These are phyloP conservation scores for Ceratobasidium papillatum DNA, from an alignment of 1,284 basidiomycete species.

Conservation along the genomic window DNA sequence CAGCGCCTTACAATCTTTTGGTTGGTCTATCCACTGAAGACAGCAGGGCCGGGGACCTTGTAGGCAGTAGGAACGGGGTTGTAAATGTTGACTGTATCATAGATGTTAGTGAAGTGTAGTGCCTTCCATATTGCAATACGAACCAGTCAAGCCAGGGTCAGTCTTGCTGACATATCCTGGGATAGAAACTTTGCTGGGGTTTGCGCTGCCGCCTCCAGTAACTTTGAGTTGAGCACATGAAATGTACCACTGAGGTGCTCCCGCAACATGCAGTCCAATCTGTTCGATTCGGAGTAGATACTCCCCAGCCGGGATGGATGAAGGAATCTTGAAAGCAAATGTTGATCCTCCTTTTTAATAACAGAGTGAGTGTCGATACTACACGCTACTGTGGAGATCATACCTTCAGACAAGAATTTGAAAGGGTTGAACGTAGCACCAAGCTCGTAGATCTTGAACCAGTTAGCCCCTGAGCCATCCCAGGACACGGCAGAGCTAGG, in stretches of 20 bases:
- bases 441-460: constrained; percentile 63
- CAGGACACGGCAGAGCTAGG: constrained; percentile 57
- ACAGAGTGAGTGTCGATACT: background rate
- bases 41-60: constrained; percentile 25
- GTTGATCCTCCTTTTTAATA: constrained; percentile 1
- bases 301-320: constrained; percentile 54
- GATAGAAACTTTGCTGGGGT: constrained; percentile 43
- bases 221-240: constrained; percentile 43
- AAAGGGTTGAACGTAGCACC: constrained; percentile 47
- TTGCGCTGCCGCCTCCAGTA: constrained; percentile 43
- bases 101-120: background rate
- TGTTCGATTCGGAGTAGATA: constrained; percentile 59
- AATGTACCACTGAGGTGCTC: constrained; percentile 37
- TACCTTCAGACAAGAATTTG: constrained; percentile 14
- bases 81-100: constrained; percentile 12
- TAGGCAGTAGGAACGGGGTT: constrained; percentile 25
- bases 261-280: constrained; percentile 47
- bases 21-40: constrained; percentile 12
- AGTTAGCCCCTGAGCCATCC: constrained; percentile 60
- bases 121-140: background rate
- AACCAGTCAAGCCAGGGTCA: constrained; percentile 41
- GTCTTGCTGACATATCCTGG: constrained; percentile 40
- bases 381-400: background rate
- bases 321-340: constrained; percentile 56
- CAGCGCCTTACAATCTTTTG: background rate